Conservation (phyloP, 495 filamentous ascomycete genomes). For the Aspergillus ellipticus region DNA sequence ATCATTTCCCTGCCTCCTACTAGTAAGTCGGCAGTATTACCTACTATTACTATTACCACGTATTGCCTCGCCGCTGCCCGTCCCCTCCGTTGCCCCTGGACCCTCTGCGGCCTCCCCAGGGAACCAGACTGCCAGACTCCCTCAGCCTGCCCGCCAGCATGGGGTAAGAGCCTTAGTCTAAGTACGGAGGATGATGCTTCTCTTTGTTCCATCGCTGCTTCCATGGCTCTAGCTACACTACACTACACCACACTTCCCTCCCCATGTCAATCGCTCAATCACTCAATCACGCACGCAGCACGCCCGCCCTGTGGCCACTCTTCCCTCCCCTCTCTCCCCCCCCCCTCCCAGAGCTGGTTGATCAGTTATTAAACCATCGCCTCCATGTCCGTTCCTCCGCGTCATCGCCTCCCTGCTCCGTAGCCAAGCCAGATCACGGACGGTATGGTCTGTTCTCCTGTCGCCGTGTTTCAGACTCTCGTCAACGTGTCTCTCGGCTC, state of each 20-base stretch:
- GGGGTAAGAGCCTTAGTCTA: too few relatives aligned
- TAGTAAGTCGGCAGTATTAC: background rate
- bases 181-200: background rate
- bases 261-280: too few relatives aligned
- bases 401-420: conserved; percentile 4
- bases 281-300: too few relatives aligned
- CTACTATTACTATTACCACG: background rate
- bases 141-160: too few relatives aligned
- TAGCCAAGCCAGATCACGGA: conserved; percentile 1
- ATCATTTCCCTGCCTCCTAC: background rate
- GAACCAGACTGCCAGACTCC: too few relatives aligned
- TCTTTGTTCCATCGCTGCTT: background rate
- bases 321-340: background rate
- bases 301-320: too few relatives aligned
- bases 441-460: conserved; percentile 3
- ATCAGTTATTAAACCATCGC: background rate
- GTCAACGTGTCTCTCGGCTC: conserved; percentile 8
- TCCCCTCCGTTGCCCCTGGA: background rate
- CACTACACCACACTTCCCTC: too few relatives aligned
- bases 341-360: background rate
- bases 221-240: too few relatives aligned
- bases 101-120: background rate
- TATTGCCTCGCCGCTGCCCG: background rate
- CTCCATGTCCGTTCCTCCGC: background rate
- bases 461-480: conserved; percentile 7